Base-by-base conservation (phyloP, 345 rosid genomes). In the Clarkia xantiana region DNA sequence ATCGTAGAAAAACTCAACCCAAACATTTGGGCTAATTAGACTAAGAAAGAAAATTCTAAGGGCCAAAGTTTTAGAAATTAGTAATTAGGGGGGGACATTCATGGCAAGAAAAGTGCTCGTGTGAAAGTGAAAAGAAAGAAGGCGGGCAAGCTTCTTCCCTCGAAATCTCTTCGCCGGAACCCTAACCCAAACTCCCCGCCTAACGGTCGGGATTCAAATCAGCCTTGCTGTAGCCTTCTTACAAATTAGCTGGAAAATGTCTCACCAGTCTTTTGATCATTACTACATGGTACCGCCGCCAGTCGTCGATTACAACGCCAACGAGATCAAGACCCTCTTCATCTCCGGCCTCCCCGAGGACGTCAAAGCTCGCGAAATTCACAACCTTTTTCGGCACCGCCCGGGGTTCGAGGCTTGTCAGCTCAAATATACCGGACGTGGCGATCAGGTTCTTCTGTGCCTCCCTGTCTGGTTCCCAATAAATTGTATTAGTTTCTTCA, bases 391-490 rank as follows among this genome's bases (percentile, higher is more conserved):
- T 59, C 90, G 90, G 11, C 81, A 78, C 1, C 79, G 79, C 53
- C 76, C 68, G 0, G 94, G 95, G 6, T 89, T 82, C 60, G 87
- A 82, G 19, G 75, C 65, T 52, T 80, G 80, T 55, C 95, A 89
- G 79, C 90, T 89, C 61, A 85, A 89, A 71, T 89, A 89, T 69
- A 85, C 94, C 18, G 95, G 95, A 44, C 85, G 85, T 3, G 94
- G 97, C 57, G 76, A 85, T 65, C 94, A 85, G 94, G 95, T 82
- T 40, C 15, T 14, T 6, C 15, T 17, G 7, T 48, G 10, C 22
- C 40, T 22, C 17, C 17, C 36, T 14, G 11, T 48, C 42, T 17
- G 36, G 17, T 4, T 38, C 52, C 47, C 29, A 14, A 42, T 19
- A 18, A 40, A 3, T 10, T 17, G 20, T 17, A 44, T 7, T 18